Percentiles rank a stretch among this genome's conserved stretches.
phyloP scores from a whole-genome alignment of 164 flowering plant species.

The Liriodendron chinense region DNA sequence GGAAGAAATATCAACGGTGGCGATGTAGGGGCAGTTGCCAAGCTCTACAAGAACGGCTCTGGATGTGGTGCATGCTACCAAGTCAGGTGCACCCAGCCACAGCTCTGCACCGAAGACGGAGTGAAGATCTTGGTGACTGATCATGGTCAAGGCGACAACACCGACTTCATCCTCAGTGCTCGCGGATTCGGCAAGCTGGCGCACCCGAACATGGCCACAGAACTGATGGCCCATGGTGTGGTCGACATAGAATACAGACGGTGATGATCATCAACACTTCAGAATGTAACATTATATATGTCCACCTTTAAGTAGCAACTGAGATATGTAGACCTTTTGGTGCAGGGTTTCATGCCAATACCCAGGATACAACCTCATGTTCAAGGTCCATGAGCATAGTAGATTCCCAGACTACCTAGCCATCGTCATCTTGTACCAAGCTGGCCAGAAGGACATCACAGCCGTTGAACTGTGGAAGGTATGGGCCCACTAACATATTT shows the following conservation, averaged over 20 bases:
- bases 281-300: background rate
- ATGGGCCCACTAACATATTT: background rate
- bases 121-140: conserved; percentile 68
- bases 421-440: conserved; percentile 50
- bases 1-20: conserved; percentile 73
- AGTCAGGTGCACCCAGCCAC: conserved; percentile 66
- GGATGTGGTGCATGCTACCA: conserved; percentile 93
- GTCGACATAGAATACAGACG: conserved; percentile 68
- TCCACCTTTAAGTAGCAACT: background rate
- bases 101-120: conserved; percentile 57
- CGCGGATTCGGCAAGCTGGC: conserved; percentile 59
- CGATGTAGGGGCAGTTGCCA: conserved; percentile 56
- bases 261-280: conserved; percentile 1
- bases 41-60: conserved; percentile 62
- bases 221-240: conserved; percentile 59
- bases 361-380: conserved; percentile 40
- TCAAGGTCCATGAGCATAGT: conserved; percentile 71
- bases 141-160: conserved; percentile 70
- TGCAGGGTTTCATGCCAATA: conserved; percentile 58
- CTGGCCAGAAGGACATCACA: conserved; percentile 48
- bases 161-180: conserved; percentile 77
- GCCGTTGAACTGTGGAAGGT: conserved; percentile 76
- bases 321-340: background rate
- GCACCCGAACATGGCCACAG: conserved; percentile 27
- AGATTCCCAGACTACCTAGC: conserved; percentile 65